These are phyloP conservation scores for Berberis thunbergii DNA, from an alignment of 164 flowering plant genomes.

Conservation along the genomic window DNA sequence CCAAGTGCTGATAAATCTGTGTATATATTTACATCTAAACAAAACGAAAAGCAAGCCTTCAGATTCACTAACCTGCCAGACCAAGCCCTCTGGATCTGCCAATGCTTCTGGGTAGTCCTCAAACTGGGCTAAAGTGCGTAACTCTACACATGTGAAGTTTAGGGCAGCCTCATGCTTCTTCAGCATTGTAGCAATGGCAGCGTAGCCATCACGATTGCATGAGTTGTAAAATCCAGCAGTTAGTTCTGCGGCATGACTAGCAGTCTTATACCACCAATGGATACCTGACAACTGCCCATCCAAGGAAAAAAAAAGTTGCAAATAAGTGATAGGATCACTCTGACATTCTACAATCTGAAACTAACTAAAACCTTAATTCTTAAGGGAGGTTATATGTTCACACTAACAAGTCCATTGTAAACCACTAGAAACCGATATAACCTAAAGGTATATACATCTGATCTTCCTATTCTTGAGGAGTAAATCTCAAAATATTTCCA, in stretches of 20 bases:
- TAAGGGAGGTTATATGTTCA: neutral
- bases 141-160: slow-evolving; percentile 55
- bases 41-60: neutral
- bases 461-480: too few relatives aligned
- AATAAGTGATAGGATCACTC: slow-evolving; percentile 12
- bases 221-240: slow-evolving; percentile 89
- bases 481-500: too few relatives aligned
- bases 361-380: neutral
- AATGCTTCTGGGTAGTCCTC: slow-evolving; percentile 40
- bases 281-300: slow-evolving; percentile 68
- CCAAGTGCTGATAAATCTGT: too few relatives aligned
- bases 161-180: slow-evolving; percentile 71
- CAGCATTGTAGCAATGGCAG: slow-evolving; percentile 56
- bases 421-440: too few relatives aligned
- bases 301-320: slow-evolving; percentile 9
- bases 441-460: too few relatives aligned
- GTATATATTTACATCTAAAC: neutral
- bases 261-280: slow-evolving; percentile 97
- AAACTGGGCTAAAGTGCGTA: slow-evolving; percentile 40
- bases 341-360: neutral
- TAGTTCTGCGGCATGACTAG: slow-evolving; percentile 92
- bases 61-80: slow-evolving; percentile 66
- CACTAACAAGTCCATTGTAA: too few relatives aligned
- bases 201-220: slow-evolving; percentile 86
- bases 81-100: slow-evolving; percentile 79